Base-by-base conservation (phyloP, 352 stramenopile genomes). In the Phytopythium mirpurense region DNA sequence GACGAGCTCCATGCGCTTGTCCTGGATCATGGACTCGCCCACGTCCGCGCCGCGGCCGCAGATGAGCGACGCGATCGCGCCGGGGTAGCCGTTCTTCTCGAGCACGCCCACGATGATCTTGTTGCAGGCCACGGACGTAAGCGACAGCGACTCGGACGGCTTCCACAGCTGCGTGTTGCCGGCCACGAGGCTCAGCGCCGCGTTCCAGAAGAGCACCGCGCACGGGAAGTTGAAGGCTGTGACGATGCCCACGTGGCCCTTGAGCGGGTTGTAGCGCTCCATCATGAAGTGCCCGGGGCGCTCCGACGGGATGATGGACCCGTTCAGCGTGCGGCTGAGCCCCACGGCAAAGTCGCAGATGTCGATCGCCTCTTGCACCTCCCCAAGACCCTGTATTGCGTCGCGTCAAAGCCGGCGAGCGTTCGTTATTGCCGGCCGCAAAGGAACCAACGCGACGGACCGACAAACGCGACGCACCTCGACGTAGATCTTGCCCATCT, bases 401-500 rank as follows among this genome's bases (percentile, higher is more conserved):
- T 32, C 29, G 29, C 5, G 9, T n/a, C n/a, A n/a, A n/a, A n/a
- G n/a, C n/a, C n/a, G n/a, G n/a, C n/a, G n/a, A n/a, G n/a, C n/a
- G n/a, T n/a, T n/a, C n/a, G n/a, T n/a, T n/a, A n/a, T n/a, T n/a
- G n/a, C n/a, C n/a, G n/a, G n/a, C n/a, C n/a, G n/a, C n/a, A n/a
- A n/a, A n/a, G n/a, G n/a, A n/a, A n/a, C n/a, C n/a, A n/a, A n/a
- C 29, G 29, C 5, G 29, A 10, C 29, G 29, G 29, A 32, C 9
- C 5, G 29, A 10, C 29, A 9, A 32, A 5, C 5, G 29, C 5
- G 24, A 31, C 57, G 5, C 47, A 88, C 78, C 69, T 93, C 91
- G 36, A 90, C 76, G 55, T 93, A 86, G 65, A 97, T 97, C 68
- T 97, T 97, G 62, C 90, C 90, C 90, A 97, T 98, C 68, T 98